phyloP scores from a whole-genome alignment of 306 rosid genomes.

The Abrus precatorius region DNA sequence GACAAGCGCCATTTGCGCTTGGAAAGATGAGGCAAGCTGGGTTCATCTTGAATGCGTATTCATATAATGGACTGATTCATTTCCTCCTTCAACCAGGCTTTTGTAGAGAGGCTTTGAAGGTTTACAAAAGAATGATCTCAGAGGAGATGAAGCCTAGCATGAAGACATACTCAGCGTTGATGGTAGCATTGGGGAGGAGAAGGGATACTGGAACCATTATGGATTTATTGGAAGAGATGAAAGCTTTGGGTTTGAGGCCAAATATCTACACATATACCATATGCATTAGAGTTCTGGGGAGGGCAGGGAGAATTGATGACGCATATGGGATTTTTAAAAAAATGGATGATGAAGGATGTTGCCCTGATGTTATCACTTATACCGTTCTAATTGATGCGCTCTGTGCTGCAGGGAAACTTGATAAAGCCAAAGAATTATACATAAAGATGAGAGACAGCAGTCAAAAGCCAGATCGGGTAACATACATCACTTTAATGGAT shows the following conservation, averaged over 20 bases:
- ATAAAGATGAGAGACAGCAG: slow-evolving; percentile 71
- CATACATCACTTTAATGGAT: slow-evolving; percentile 85
- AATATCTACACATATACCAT: slow-evolving; percentile 90
- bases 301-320: slow-evolving; percentile 84
- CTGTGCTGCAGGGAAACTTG: slow-evolving; percentile 77
- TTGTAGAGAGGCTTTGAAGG: slow-evolving; percentile 77
- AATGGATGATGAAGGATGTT: slow-evolving; percentile 90
- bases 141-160: slow-evolving; percentile 90
- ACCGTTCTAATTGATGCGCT: slow-evolving; percentile 95
- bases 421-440: slow-evolving; percentile 72
- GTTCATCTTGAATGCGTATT: slow-evolving; percentile 84
- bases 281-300: slow-evolving; percentile 92
- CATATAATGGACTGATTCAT: slow-evolving; percentile 89
- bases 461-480: slow-evolving; percentile 86
- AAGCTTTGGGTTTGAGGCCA: slow-evolving; percentile 82
- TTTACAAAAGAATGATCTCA: slow-evolving; percentile 71
- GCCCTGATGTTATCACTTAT: slow-evolving; percentile 91
- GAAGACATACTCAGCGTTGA: slow-evolving; percentile 92
- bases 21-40: slow-evolving; percentile 74
- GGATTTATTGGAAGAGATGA: slow-evolving; percentile 84
- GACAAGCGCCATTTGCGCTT: slow-evolving; percentile 69
- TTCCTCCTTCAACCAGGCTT: slow-evolving; percentile 76
- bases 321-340: slow-evolving; percentile 75
- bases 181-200: slow-evolving; percentile 91
- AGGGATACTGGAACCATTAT: slow-evolving; percentile 78